Base-by-base conservation (phyloP, 2,329 filamentous ascomycete species). In the Ascocoryne sarcoides region DNA sequence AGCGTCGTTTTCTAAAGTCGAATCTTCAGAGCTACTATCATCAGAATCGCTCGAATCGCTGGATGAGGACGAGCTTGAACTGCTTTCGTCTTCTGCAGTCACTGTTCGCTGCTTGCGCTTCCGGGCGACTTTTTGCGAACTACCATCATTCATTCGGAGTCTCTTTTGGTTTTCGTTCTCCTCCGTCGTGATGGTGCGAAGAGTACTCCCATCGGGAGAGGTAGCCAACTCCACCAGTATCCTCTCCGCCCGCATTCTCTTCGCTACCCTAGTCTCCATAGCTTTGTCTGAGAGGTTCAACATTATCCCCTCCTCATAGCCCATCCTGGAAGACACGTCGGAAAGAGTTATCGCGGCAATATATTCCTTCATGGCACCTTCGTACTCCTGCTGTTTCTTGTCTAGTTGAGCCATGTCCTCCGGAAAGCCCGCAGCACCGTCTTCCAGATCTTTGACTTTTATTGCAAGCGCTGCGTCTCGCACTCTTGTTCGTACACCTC, bases 401-500 rank as follows among this genome's bases (percentile, higher is more conserved):
- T 71, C 66, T 44, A 69, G 63, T 45, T 68, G 43, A 5, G 40
- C 63, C 47, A 67, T 70, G 26, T 68, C 63, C 29, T 67, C 65
- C 5, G 71, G 62, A 55, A 77, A 77, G 4, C 57, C 71, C 32
- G 45, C 49, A 17, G 59, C 53, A 18, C 68, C 69, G 32, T 66
- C 62, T 39, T 72, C 67, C 56, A 73, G 68, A 52, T 81, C 71
- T 50, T 70, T 68, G 40, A 70, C 65, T 49, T 79, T 69, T 36
- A 80, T 63, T 37, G 79, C 72, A 44, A 76, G 66, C 17, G 85
- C 85, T 40, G 74, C 68, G 53, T 85, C 71, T 29, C 71, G 70
- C 46, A 95, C 64, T 40, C 86, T 71, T 41, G 78, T 75, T 40
- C 86, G 77, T 4, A 79, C 79, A 46, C 75, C 76, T 28, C 88